Percentiles rank a stretch among this genome's conserved stretches.
These are phyloP conservation scores for Ascochyta fabae DNA, from an alignment of 2,329 filamentous ascomycete species.

Conservation along the genomic window DNA sequence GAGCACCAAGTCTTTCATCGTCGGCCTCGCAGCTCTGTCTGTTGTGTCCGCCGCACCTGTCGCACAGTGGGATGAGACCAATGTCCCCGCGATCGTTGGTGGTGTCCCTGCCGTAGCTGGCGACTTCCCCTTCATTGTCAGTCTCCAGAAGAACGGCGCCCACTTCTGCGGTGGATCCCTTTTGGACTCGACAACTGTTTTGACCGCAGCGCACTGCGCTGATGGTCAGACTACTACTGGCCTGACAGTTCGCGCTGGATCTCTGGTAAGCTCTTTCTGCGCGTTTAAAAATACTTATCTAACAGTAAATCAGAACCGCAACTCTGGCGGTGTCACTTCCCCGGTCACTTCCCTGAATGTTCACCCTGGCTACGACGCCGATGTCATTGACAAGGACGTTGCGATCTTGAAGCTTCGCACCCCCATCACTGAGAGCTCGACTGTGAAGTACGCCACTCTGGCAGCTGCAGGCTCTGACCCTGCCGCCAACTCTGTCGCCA, in stretches of 20 bases:
- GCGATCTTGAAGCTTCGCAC: slow-evolving; percentile 33
- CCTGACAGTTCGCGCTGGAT: slow-evolving; percentile 27
- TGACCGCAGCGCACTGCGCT: slow-evolving; percentile 37
- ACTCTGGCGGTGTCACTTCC: slow-evolving; percentile 25
- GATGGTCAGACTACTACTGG: slow-evolving; percentile 12
- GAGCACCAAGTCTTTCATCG: slow-evolving; percentile 26
- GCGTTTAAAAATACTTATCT: too few relatives aligned
- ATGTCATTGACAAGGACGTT: slow-evolving; percentile 22
- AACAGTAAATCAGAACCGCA: background rate
- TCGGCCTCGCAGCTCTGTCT: slow-evolving; percentile 30
- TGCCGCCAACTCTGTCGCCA: slow-evolving; percentile 19
- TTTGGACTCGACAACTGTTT: slow-evolving; percentile 33
- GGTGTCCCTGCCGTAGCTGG: too few relatives aligned
- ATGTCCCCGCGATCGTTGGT: background rate
- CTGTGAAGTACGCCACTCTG: slow-evolving; percentile 30
- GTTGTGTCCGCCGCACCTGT: slow-evolving; percentile 25
- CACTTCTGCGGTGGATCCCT: slow-evolving; percentile 39
- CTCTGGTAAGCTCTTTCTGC: slow-evolving; percentile 20
- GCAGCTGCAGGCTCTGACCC: slow-evolving; percentile 29
- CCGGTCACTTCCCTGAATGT: slow-evolving; percentile 19
- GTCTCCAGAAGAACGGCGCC: background rate
- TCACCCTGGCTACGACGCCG: slow-evolving; percentile 24
- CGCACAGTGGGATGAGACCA: slow-evolving; percentile 22
- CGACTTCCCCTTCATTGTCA: slow-evolving; percentile 28
- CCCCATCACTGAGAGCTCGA: slow-evolving; percentile 26